Percentiles rank a stretch among this genome's conserved stretches.
Conservation (phyloP, 2,329 filamentous ascomycete genomes). For the Colletotrichum simmondsii region DNA sequence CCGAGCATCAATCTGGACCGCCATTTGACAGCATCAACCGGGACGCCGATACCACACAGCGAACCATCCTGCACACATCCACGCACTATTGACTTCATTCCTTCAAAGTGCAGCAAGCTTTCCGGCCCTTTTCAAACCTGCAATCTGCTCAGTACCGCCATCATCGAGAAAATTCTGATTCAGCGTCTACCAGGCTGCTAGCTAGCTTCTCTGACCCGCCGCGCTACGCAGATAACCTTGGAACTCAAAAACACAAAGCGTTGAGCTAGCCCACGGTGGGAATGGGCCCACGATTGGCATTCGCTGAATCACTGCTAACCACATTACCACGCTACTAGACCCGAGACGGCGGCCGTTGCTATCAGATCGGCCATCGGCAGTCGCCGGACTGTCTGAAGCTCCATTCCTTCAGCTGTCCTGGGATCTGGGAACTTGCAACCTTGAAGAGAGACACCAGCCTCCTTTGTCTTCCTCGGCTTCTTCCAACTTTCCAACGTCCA, state of each 20-base stretch:
- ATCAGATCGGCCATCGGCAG: not conserved
- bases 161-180: not conserved
- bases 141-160: not conserved
- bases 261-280: not conserved
- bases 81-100: not conserved
- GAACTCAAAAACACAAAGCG: not conserved
- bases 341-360: slow-evolving; percentile 4
- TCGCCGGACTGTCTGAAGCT: not conserved
- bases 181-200: not conserved
- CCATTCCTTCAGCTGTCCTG: not conserved
- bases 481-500: not conserved
- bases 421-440: too few relatives aligned
- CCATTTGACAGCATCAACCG: slow-evolving; percentile 8
- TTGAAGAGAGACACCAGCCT: too few relatives aligned
- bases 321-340: not conserved
- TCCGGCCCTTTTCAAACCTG: not conserved
- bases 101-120: not conserved
- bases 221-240: not conserved
- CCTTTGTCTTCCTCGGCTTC: not conserved
- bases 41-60: not conserved
- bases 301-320: not conserved
- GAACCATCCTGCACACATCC: not conserved
- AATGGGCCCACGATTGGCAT: not conserved
- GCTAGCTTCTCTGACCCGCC: not conserved
- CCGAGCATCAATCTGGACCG: not conserved